phyloP scores from a whole-genome alignment of 306 rosid species.

The Quercus ilex region DNA sequence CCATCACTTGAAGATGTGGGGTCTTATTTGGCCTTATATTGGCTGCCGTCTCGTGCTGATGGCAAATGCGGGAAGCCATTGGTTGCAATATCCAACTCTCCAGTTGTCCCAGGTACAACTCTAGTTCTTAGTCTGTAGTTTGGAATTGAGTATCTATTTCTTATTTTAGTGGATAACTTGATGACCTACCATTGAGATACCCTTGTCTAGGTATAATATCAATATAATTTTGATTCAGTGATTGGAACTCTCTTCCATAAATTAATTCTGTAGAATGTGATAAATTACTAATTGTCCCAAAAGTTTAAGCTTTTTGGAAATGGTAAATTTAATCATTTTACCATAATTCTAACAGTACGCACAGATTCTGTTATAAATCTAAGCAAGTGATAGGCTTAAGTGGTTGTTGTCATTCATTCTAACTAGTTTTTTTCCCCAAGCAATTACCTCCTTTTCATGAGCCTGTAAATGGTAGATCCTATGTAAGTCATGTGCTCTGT shows the following conservation, averaged over 20 bases:
- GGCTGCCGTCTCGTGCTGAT: conserved; percentile 88
- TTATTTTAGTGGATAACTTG: background rate
- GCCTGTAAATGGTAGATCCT: background rate
- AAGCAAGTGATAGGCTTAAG: conserved; percentile 3
- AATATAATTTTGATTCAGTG: conserved; percentile 13
- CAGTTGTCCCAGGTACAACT: conserved; percentile 71
- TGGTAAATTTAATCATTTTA: too few species aligned
- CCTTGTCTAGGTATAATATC: conserved; percentile 6
- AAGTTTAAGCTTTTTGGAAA: too few species aligned
- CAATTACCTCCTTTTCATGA: background rate
- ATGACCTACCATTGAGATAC: conserved; percentile 2
- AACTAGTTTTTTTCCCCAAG: background rate
- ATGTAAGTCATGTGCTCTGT: background rate
- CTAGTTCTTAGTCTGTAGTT: background rate
- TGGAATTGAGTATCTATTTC: background rate
- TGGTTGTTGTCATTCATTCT: conserved; percentile 6
- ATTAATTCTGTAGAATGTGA: background rate
- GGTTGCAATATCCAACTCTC: conserved; percentile 57
- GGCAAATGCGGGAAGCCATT: conserved; percentile 70
- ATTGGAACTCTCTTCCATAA: background rate
- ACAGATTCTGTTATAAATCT: background rate
- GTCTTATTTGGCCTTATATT: conserved; percentile 69
- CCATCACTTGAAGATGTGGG: conserved; percentile 84
- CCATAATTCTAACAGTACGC: background rate
- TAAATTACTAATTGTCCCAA: too few species aligned